Conservation (phyloP, 2,329 filamentous ascomycete genomes). For the Aspergillus glaucus region DNA sequence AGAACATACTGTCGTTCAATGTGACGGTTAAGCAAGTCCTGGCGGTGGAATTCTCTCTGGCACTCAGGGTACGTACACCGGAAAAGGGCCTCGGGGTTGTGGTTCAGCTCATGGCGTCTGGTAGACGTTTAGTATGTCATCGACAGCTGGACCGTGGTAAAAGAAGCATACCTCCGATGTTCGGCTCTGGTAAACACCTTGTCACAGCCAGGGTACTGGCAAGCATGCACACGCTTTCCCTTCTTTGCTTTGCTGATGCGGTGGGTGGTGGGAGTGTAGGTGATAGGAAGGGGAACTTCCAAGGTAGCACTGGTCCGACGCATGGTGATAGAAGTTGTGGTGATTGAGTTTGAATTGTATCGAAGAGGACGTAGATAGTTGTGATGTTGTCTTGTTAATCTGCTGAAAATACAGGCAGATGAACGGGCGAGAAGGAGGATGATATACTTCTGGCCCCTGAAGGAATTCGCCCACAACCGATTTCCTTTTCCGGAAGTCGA, state of each 20-base stretch:
- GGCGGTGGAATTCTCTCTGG: constrained; percentile 43
- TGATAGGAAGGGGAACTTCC: constrained; percentile 31
- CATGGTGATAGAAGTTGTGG: constrained; percentile 17
- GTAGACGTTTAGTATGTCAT: constrained; percentile 1
- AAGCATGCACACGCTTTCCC: constrained; percentile 46
- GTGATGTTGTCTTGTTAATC: not conserved
- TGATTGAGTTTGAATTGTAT: not conserved
- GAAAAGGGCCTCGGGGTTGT: constrained; percentile 43
- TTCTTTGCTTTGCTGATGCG: constrained; percentile 49
- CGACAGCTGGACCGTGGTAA: not conserved
- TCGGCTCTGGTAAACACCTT: constrained; percentile 49
- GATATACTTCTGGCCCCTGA: not conserved
- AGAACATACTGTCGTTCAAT: constrained; percentile 45
- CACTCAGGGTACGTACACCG: constrained; percentile 39
- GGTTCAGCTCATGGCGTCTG: constrained; percentile 46
- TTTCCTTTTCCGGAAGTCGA: too few relatives aligned
- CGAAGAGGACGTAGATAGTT: not conserved
- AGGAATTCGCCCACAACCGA: not conserved
- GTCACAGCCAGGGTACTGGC: constrained; percentile 42
- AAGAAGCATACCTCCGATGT: constrained; percentile 33
- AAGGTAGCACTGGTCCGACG: constrained; percentile 21
- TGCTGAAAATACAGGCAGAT: not conserved
- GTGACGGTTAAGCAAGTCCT: constrained; percentile 43
- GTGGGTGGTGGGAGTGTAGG: constrained; percentile 45
- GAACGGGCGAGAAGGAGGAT: not conserved